These are phyloP conservation scores for Chaetoceros tenuissimus DNA, from an alignment of 108 stramenopile species.

Conservation along the genomic window DNA sequence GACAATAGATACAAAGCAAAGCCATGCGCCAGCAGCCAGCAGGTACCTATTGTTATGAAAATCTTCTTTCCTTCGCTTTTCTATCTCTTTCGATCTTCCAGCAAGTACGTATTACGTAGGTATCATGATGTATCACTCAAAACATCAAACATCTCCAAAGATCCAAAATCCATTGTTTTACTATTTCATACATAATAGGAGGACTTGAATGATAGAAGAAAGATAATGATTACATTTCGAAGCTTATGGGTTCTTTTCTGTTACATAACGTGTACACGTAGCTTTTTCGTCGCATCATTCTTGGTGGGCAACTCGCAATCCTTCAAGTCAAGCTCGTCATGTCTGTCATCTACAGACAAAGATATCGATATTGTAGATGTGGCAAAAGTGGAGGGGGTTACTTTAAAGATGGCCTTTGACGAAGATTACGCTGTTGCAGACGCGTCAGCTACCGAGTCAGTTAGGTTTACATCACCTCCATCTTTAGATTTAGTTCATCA, in stretches of 20 bases:
- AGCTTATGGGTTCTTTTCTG: not conserved
- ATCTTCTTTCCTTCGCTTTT: too few species aligned
- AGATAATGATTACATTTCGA: too few species aligned
- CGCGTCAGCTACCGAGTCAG: conserved; percentile 28
- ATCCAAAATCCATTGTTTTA: too few species aligned
- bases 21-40: not conserved
- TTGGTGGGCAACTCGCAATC: not conserved
- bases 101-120: too few species aligned
- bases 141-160: too few species aligned
- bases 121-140: too few species aligned
- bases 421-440: conserved; percentile 55
- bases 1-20: not conserved
- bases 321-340: not conserved
- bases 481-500: conserved; percentile 81
- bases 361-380: too few species aligned
- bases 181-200: too few species aligned
- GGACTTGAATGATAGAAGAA: too few species aligned
- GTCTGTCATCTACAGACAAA: not conserved
- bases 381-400: conserved; percentile 45
- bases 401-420: conserved; percentile 78
- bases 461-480: conserved; percentile 61
- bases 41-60: too few species aligned
- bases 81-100: too few species aligned
- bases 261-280: not conserved
- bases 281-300: not conserved